Evolutionary conservation across 345 rosid genomes (phyloP).

Genomic region (thale cress (Arabidopsis thaliana)): DNA sequence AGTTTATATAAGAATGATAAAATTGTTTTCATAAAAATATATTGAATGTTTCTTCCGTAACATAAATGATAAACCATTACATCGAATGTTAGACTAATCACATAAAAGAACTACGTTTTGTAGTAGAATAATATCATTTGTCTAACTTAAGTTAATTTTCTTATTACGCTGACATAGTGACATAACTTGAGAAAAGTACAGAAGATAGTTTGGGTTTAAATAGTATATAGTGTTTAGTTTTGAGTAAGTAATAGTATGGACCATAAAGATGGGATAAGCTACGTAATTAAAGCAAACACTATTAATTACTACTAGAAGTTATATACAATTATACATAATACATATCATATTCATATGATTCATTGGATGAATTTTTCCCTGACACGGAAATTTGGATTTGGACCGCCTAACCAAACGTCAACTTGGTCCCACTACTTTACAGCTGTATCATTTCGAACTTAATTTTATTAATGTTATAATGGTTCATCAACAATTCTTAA

Average conservation of each 20-base stretch:
- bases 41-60: neutral
- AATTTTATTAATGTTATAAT: constrained; percentile 8
- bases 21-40: neutral
- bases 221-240: neutral
- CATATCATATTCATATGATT: constrained; percentile 19
- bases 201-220: constrained; percentile 25
- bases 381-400: constrained; percentile 45
- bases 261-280: constrained; percentile 29
- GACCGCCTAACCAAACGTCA: constrained; percentile 45
- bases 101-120: neutral
- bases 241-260: constrained; percentile 26
- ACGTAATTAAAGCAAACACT: constrained; percentile 25
- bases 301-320: constrained; percentile 13
- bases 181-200: neutral
- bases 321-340: neutral
- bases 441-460: constrained; percentile 29
- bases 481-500: constrained; percentile 34
- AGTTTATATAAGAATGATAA: neutral
- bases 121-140: neutral
- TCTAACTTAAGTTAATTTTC: too few species aligned
- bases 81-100: neutral
- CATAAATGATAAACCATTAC: neutral
- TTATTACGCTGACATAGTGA: too few species aligned
- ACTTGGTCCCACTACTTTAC: constrained; percentile 38
- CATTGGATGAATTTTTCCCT: constrained; percentile 33